Base-by-base conservation (phyloP, 495 filamentous ascomycete species). In the Xylaria palmicola region DNA sequence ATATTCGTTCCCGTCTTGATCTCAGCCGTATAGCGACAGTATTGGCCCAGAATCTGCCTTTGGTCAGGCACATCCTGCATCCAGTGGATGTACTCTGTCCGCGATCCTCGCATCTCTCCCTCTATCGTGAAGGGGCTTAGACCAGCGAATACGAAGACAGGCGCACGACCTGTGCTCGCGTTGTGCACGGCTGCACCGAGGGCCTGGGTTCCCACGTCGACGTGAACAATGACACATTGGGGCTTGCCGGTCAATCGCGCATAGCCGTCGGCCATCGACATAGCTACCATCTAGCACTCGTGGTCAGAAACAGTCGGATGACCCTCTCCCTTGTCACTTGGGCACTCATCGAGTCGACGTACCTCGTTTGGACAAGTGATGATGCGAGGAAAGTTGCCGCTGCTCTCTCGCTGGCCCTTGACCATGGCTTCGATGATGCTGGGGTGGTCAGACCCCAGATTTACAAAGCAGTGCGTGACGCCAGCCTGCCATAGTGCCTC, bases 61-160 rank as follows among this genome's bases (percentile, higher is more conserved):
- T 98, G 93, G 62, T 98, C 92, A 1, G 93, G 93, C 6, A 97
- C 91, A 75, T 98, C 91, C 68, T 98, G 93, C 40, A 97, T 93
- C 90, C 93, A 98, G 69, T 98, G 93, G 68, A 97, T 98, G 71
- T 93, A 97, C 74, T 97, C 93, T 0, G 92, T 96, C 41, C 93
- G 82, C 4, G 86, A 90, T 2, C 93, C 93, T 20, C 90, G 82
- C 79, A 92, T 84, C 75, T 97, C 93, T 4, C 93, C 93, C 64
- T 98, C 93, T 36, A 90, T 85, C 2, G 93, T 97, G 67, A 89
- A 95, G 0, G 93, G 93, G 1, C 87, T 91, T 29, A 98, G 77
- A 10, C 93, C 93, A 1, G 93, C 93, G 68, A 98, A 97, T 26
- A 98, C 89, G 30, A 98, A 73, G 12, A 98, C 87, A 0, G 93